Conservation (phyloP, 2,329 filamentous ascomycete genomes). For the Cladophialophora immunda region DNA sequence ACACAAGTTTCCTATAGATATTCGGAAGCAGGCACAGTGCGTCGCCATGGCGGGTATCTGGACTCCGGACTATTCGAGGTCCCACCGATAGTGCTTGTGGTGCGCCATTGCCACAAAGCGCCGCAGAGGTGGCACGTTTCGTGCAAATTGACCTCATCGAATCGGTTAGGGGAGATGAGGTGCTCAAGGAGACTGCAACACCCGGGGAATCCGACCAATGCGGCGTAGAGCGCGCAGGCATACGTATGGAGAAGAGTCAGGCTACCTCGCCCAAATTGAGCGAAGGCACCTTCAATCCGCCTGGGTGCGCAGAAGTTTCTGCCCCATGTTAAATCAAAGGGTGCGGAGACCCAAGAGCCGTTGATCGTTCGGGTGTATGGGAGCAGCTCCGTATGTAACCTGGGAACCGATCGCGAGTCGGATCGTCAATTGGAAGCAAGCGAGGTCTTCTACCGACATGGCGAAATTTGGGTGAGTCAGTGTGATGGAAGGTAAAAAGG, state of each 20-base stretch:
- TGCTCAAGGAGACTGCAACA: background rate
- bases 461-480: background rate
- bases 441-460: background rate
- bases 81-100: constrained; percentile 12
- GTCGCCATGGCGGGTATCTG: constrained; percentile 11
- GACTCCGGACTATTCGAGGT: constrained; percentile 1
- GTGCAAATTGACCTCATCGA: constrained; percentile 18
- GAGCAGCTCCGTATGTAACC: background rate
- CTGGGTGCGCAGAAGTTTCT: background rate
- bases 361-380: constrained; percentile 3
- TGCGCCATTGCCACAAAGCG: constrained; percentile 3
- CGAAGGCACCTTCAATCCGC: background rate
- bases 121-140: constrained; percentile 1
- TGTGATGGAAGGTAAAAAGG: background rate
- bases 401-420: constrained; percentile 7
- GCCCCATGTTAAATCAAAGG: constrained; percentile 5
- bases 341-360: background rate
- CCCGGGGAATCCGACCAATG: constrained; percentile 7
- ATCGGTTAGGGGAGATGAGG: constrained; percentile 12
- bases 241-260: background rate
- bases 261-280: background rate
- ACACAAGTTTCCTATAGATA: constrained; percentile 19
- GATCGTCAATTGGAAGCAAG: constrained; percentile 1
- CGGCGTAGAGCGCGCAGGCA: constrained; percentile 1
- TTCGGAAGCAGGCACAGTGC: background rate